phyloP scores from a whole-genome alignment of 768 basidiomycete species.

The Mycena amicta region DNA sequence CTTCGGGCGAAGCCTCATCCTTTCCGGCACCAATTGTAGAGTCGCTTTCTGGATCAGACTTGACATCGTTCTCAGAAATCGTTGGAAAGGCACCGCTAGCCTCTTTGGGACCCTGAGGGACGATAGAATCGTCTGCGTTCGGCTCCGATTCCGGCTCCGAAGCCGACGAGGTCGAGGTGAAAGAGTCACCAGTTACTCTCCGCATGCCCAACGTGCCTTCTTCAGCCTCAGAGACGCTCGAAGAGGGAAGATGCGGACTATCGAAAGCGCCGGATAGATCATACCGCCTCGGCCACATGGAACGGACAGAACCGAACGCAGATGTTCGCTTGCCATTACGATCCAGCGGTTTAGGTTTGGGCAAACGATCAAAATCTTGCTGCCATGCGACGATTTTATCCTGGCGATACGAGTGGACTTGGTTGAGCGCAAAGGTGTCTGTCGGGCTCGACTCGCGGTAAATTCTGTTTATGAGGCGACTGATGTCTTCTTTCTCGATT shows the following conservation, averaged over 20 bases:
- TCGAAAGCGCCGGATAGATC: conserved; percentile 59
- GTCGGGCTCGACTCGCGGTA: conserved; percentile 81
- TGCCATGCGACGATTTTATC: conserved; percentile 98
- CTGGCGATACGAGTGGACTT: conserved; percentile 83
- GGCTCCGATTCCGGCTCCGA: conserved; percentile 61
- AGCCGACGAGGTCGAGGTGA: conserved; percentile 68
- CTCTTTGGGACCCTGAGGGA: conserved; percentile 9
- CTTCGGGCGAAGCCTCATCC: conserved; percentile 30
- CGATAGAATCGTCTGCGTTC: conserved; percentile 18
- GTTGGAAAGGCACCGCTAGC: conserved; percentile 11
- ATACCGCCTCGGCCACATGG: conserved; percentile 69
- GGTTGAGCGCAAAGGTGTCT: conserved; percentile 87
- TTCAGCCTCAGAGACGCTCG: conserved; percentile 75
- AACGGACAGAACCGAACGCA: conserved; percentile 68
- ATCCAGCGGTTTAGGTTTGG: conserved; percentile 65
- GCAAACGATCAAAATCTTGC: conserved; percentile 84
- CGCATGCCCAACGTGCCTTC: conserved; percentile 53
- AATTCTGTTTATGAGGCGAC: conserved; percentile 70
- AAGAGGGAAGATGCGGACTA: conserved; percentile 57
- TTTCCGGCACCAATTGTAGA: conserved; percentile 74
- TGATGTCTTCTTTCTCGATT: conserved; percentile 72
- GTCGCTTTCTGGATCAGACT: conserved; percentile 77
- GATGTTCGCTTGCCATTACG: conserved; percentile 57
- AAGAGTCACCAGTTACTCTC: conserved; percentile 55
- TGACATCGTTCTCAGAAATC: conserved; percentile 24